Evolutionary conservation across 805 yeast species (phyloP).

Genomic region (Blastobotrys muscicola): DNA sequence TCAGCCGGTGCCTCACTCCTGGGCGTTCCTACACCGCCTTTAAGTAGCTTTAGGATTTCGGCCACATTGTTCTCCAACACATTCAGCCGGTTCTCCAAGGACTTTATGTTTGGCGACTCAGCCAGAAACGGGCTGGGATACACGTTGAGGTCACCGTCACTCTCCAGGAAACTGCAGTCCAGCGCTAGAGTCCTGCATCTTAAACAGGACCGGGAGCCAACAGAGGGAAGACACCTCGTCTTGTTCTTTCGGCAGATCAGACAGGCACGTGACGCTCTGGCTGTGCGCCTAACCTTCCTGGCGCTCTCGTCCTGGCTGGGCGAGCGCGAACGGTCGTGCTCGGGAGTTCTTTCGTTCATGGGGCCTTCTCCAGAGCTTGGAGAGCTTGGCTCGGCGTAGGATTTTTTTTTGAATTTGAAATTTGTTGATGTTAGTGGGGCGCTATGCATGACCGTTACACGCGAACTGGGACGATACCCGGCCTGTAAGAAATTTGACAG

Average conservation of each 20-base stretch:
- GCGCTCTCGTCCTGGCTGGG: not conserved
- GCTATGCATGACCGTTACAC: too few species aligned
- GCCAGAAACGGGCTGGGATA: not conserved
- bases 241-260: slow-evolving; percentile 46
- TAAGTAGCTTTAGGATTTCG: not conserved
- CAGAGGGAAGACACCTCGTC: slow-evolving; percentile 50
- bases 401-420: too few species aligned
- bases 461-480: too few species aligned
- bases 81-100: not conserved
- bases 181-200: slow-evolving; percentile 47
- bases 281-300: slow-evolving; percentile 7
- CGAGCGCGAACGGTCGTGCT: too few species aligned
- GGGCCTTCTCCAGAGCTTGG: too few species aligned
- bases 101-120: too few species aligned
- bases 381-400: too few species aligned
- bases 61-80: slow-evolving; percentile 5
- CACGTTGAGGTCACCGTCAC: slow-evolving; percentile 2
- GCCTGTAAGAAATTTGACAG: too few species aligned
- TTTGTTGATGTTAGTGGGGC: too few species aligned
- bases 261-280: slow-evolving; percentile 45
- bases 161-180: slow-evolving; percentile 42
- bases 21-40: slow-evolving; percentile 7
- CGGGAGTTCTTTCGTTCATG: too few species aligned
- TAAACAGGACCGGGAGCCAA: slow-evolving; percentile 41
- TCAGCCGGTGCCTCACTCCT: slow-evolving; percentile 7